These are phyloP conservation scores for Camellia granthamiana DNA, from an alignment of 148 eudicot species.

Conservation along the genomic window DNA sequence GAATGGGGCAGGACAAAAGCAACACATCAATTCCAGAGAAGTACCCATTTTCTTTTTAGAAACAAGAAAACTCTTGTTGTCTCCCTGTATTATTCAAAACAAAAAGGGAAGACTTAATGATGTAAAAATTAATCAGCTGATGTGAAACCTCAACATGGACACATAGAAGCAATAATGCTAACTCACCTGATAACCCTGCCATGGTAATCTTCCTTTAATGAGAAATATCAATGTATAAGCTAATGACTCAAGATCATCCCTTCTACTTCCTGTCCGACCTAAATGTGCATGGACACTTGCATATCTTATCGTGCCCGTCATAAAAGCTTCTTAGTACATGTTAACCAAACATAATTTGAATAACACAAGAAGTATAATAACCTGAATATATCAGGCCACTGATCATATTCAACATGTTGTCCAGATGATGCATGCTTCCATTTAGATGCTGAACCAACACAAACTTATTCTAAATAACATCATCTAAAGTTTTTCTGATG, in stretches of 20 bases:
- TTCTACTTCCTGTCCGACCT: constrained; percentile 89
- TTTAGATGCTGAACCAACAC: constrained; percentile 61
- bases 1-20: constrained; percentile 88
- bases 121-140: not conserved
- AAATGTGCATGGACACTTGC: constrained; percentile 98
- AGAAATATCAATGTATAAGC: constrained; percentile 79
- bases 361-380: constrained; percentile 27
- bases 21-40: constrained; percentile 89
- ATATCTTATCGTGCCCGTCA: constrained; percentile 80
- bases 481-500: too few relatives aligned
- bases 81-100: constrained; percentile 45
- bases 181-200: constrained; percentile 92
- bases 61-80: constrained; percentile 85
- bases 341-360: not conserved
- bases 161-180: constrained; percentile 11
- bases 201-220: constrained; percentile 66
- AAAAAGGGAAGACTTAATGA: constrained; percentile 13
- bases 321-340: constrained; percentile 10
- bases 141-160: not conserved
- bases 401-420: constrained; percentile 88
- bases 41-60: constrained; percentile 89
- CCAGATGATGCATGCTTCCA: constrained; percentile 87
- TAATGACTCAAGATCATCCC: constrained; percentile 82
- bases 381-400: constrained; percentile 97
- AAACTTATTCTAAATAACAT: too few relatives aligned